phyloP scores from a whole-genome alignment of 2,329 filamentous ascomycete genomes.

The Penicillium capsulatum region DNA sequence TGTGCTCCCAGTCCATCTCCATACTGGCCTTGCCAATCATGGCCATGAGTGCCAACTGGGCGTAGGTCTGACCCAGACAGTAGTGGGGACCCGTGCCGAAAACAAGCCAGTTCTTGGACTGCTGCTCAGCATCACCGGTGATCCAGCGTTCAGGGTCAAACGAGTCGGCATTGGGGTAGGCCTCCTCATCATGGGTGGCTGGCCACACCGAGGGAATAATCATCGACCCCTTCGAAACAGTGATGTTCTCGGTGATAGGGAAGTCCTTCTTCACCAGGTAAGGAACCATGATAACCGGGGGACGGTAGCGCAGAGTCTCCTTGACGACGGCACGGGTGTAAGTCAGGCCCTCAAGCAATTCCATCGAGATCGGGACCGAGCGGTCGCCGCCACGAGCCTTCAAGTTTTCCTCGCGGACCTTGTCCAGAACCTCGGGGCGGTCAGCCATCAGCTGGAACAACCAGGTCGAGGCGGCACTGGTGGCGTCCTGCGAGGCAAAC shows the following conservation, averaged over 20 bases:
- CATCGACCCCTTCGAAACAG: slow-evolving; percentile 94
- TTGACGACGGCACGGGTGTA: slow-evolving; percentile 91
- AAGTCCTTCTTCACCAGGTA: slow-evolving; percentile 94
- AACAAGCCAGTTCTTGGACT: slow-evolving; percentile 94
- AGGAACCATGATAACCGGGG: slow-evolving; percentile 94
- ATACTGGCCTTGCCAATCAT: slow-evolving; percentile 88
- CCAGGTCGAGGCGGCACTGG: slow-evolving; percentile 89
- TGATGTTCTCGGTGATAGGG: slow-evolving; percentile 81
- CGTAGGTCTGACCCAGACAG: slow-evolving; percentile 91
- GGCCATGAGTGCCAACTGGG: slow-evolving; percentile 78
- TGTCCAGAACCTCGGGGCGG: slow-evolving; percentile 85
- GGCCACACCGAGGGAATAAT: slow-evolving; percentile 87
- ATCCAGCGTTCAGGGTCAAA: slow-evolving; percentile 94
- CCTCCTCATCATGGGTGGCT: slow-evolving; percentile 84
- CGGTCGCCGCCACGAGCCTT: slow-evolving; percentile 69
- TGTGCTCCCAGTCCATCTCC: slow-evolving; percentile 84
- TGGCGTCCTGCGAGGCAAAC: slow-evolving; percentile 96
- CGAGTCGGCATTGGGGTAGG: slow-evolving; percentile 81
- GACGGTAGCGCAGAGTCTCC: slow-evolving; percentile 87
- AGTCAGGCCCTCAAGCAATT: slow-evolving; percentile 79
- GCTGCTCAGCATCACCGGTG: slow-evolving; percentile 79
- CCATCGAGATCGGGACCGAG: slow-evolving; percentile 67
- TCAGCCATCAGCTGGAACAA: slow-evolving; percentile 92
- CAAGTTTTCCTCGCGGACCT: slow-evolving; percentile 87
- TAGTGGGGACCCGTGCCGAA: slow-evolving; percentile 96